Conservation (phyloP, 2,329 filamentous ascomycete species). For the Fusarium denticulatum region DNA sequence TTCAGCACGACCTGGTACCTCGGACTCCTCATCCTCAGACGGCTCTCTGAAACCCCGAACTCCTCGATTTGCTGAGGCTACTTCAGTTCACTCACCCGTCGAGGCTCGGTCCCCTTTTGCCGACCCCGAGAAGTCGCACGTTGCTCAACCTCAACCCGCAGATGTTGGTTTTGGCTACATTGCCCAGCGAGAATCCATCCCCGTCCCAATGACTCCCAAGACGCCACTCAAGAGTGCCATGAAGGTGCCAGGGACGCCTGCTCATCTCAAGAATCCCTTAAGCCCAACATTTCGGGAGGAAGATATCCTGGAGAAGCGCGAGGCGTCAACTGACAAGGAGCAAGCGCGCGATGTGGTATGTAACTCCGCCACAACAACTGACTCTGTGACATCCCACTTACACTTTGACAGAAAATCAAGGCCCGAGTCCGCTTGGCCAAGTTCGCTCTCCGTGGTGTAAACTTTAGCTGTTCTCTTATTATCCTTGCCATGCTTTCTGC, state of each 20-base stretch:
- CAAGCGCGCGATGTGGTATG: slow-evolving; percentile 89
- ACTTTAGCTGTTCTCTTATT: slow-evolving; percentile 96
- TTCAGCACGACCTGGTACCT: slow-evolving; percentile 59
- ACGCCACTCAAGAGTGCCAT: slow-evolving; percentile 90
- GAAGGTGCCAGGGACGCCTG: slow-evolving; percentile 85
- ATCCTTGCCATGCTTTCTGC: slow-evolving; percentile 89
- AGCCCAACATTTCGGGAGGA: slow-evolving; percentile 95
- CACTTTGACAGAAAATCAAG: slow-evolving; percentile 80
- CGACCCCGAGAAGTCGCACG: slow-evolving; percentile 65
- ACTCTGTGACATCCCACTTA: slow-evolving; percentile 37
- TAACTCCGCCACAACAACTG: slow-evolving; percentile 30
- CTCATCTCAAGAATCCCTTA: slow-evolving; percentile 77
- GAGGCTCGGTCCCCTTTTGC: slow-evolving; percentile 69
- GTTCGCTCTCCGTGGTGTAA: slow-evolving; percentile 92
- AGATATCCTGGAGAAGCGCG: slow-evolving; percentile 84
- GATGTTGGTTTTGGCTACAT: slow-evolving; percentile 96
- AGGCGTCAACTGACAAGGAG: slow-evolving; percentile 82
- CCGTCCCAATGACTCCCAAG: slow-evolving; percentile 73
- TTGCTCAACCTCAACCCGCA: slow-evolving; percentile 74
- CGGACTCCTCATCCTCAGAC: slow-evolving; percentile 62
- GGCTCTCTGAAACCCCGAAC: slow-evolving; percentile 75
- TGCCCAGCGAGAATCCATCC: slow-evolving; percentile 67
- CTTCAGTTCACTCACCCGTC: slow-evolving; percentile 79
- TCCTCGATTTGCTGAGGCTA: slow-evolving; percentile 84
- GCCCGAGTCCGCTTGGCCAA: slow-evolving; percentile 91